Evolutionary conservation across 2,329 filamentous ascomycete genomes (phyloP), one percentile per base, ranked within the genome.

Genomic region (Trichoderma endophyticum): DNA sequence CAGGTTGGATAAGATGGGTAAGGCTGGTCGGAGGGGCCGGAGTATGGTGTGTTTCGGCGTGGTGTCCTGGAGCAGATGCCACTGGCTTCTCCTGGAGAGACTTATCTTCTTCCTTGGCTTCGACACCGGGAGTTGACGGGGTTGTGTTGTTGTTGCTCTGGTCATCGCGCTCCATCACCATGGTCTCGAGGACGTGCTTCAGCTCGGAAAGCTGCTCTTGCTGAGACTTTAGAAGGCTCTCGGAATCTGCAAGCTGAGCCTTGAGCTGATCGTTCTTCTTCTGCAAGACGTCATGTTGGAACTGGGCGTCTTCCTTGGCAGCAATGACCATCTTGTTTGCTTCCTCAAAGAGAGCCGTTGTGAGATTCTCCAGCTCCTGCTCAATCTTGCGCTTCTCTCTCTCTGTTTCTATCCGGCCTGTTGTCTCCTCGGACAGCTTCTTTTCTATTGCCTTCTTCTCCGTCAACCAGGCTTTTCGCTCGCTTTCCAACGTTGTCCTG

Each of bases 261-360:
- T 90, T 93, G 66, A 98, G 87, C 81, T 97, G 93, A 71, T 97
- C 94, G 77, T 96, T 97, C 79, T 93, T 93, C 78, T 92, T 92
- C 71, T 94, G 91, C 56, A 95, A 85, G 5, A 88, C 87, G 75
- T 98, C 94, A 48, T 94, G 92, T 76, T 98, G 94, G 74, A 89
- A 90, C 73, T 94, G 91, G 9, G 96, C 94, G 73, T 97, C 93
- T 80, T 95, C 94, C 78, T 97, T 93, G 48, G 95, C 95, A 18
- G 77, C 80, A 54, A 95, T 93, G 67, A 99, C 96, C 95, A 99
- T 98, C 86, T 92, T 95, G 83, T 99, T 98, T 64, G 96, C 96
- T 84, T 99, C 95, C 79, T 98, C 94, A 74, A 99, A 99, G n/a
- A 99, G 87, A 32, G 94, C 94, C 1, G 94, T 91, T 0, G 96